Evolutionary conservation across 345 rosid genomes (phyloP), one percentile per base, ranked within the genome.

Genomic region (Sisymbrium irio): DNA sequence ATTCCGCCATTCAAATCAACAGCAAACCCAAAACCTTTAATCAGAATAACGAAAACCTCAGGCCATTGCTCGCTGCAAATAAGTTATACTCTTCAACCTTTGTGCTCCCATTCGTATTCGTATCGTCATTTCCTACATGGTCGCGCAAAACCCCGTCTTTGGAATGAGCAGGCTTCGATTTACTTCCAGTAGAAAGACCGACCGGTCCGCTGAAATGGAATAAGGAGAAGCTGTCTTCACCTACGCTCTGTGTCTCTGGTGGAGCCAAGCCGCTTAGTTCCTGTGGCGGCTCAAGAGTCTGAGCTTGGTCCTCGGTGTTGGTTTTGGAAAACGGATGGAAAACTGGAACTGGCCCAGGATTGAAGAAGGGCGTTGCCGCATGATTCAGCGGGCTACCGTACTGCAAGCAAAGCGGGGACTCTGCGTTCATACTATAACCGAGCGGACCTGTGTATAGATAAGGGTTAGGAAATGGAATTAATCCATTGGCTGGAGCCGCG

Each of bases 121-220:
- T 80, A 77, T 74, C 57, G 80, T 75, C 73, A 6, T 70, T 59
- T 25, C 67, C 67, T 37, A 10, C n/a, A 83, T 76, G 74, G 84
- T 81, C 85, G 28, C 83, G 82, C 44, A 53, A 77, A 44, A 76
- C 81, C 66, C 72, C 89, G 33, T 82, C 85, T 79, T 84, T 83
- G 6, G 83, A 82, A 61, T 79, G 76, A 35, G 63, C 66, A 30
- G 80, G 58, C 62, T 82, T 77, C n/a, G 81, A 61, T 74, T 82
- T 88, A 32, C 14, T 55, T 28, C 85, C 88, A 45, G 73, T 77
- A 17, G 90, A 80, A 58, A 87, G 83, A 57, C 88, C 96, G 9
- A 87, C 84, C 2, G 98, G 97, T 28, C 94, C 96, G 17, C 92
- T 97, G 77, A 80, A 91, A 81, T 93, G 98, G 79, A 91, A 93